A percentile compares a stretch with the other conserved stretches of the same genome.
These are phyloP conservation scores for Antitrichia curtipendula DNA, from an alignment of 225 moss, liverwort and hornwort genomes.

Conservation along the genomic window DNA sequence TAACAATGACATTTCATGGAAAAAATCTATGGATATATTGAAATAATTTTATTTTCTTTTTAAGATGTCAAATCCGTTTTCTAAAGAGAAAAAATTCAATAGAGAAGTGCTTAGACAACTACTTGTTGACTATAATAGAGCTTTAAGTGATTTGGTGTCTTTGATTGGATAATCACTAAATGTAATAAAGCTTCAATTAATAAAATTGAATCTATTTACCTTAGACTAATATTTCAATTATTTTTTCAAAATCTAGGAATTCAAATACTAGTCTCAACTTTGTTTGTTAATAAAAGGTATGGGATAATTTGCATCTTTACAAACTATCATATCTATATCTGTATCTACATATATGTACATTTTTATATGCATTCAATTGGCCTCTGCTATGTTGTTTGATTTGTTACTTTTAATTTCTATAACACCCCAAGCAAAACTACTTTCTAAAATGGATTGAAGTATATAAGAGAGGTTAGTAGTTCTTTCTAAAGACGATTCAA, in stretches of 20 bases:
- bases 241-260: background rate
- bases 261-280: background rate
- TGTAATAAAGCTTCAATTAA: background rate
- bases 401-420: background rate
- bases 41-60: background rate
- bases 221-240: fast-evolving
- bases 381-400: fast-evolving
- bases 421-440: fast-evolving
- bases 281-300: background rate
- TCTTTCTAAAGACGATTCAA: background rate
- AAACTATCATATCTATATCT: fast-evolving
- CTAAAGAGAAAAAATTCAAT: fast-evolving
- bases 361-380: fast-evolving
- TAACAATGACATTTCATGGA: background rate
- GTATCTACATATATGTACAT: background rate
- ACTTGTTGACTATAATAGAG: no score
- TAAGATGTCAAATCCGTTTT: fast-evolving
- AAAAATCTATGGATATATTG: background rate
- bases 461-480: background rate
- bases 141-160: no score
- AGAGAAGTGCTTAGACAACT: no score
- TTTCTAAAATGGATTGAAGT: background rate
- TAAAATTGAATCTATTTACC: background rate
- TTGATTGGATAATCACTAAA: no score
- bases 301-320: fast-evolving